Base-by-base conservation (phyloP, 345 rosid species). In the Nasturtium officinale region DNA sequence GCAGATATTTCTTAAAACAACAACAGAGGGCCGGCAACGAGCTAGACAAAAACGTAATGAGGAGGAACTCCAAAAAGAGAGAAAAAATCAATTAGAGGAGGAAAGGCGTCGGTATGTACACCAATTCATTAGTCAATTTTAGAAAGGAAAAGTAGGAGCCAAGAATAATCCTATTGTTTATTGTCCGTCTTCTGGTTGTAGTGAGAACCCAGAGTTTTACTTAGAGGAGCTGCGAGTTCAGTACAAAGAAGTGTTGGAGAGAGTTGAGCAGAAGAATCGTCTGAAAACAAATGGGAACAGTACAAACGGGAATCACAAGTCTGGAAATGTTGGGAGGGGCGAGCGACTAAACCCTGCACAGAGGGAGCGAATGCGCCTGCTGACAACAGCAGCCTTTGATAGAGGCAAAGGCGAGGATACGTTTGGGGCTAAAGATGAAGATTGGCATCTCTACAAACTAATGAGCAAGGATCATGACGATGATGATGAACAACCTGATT, bases 341-440 rank as follows among this genome's bases (percentile, higher is more conserved):
- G 99, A 95, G 87, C 85, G 99, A 82, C 83, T 91, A 82, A 90
- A 90, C 59, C 89, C 99, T 79, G 97, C 96, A 63, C 96, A 90
- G 78, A 86, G 93, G 63, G 99, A 95, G 72, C 85, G 96, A 71
- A 95, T 95, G 96, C 96, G 96, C 35, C 88, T 95, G 75, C 85
- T 91, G 30, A 95, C 99, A 26, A 86, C 96, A 1, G 97, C 97
- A 40, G 99, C 99, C 35, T 91, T 91, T 76, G 99, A 95, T 78
- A 82, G 98, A 81, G 99, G 98, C 63, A 95, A 91, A 80, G 96
- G 96, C 15, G 96, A 91, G 78, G 99, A 90, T 80, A 88, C 90
- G 18, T 95, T 90, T 70, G 96, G 98, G 55, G 79, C 96, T 68
- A 90, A 56, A 80, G 99, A 95, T 64, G 99, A 95, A 84, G 96